A percentile compares a stretch with the other conserved stretches of the same genome.
phyloP scores from a whole-genome alignment of 441 rosid genomes.

The Corymbia citriodora region DNA sequence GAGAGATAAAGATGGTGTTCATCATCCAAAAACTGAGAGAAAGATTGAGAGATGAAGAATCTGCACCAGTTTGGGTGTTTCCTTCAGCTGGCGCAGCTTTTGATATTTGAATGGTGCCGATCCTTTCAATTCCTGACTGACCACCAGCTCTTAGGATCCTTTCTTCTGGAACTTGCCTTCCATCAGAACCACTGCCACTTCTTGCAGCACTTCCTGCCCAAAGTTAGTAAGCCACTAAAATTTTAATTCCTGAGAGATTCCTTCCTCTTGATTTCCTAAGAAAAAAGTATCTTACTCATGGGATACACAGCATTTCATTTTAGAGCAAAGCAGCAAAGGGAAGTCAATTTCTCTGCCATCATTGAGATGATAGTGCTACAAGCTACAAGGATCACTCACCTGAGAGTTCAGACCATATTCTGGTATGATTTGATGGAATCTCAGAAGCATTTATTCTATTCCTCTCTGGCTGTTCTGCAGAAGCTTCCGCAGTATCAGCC shows the following conservation, averaged over 20 bases:
- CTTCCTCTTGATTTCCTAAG: background rate
- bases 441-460: too few species aligned
- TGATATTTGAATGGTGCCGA: conserved; percentile 54
- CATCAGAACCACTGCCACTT: background rate
- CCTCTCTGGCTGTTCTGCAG: too few species aligned
- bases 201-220: background rate
- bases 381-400: too few species aligned
- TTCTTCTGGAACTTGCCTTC: background rate
- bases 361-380: too few species aligned
- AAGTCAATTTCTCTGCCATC: too few species aligned
- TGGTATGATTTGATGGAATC: too few species aligned
- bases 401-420: too few species aligned
- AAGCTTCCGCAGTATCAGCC: too few species aligned
- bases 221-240: background rate
- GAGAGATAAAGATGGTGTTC: background rate
- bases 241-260: background rate
- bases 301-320: too few species aligned
- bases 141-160: background rate
- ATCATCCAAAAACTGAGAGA: background rate
- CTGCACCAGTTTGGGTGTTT: conserved; percentile 35
- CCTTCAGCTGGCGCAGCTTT: conserved; percentile 33
- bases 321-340: too few species aligned
- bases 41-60: conserved; percentile 18
- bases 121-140: conserved; percentile 28
- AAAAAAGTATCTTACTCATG: too few species aligned